These are phyloP conservation scores for Lasiodiplodia gonubiensis DNA, from an alignment of 2,329 filamentous ascomycete genomes.

Conservation along the genomic window DNA sequence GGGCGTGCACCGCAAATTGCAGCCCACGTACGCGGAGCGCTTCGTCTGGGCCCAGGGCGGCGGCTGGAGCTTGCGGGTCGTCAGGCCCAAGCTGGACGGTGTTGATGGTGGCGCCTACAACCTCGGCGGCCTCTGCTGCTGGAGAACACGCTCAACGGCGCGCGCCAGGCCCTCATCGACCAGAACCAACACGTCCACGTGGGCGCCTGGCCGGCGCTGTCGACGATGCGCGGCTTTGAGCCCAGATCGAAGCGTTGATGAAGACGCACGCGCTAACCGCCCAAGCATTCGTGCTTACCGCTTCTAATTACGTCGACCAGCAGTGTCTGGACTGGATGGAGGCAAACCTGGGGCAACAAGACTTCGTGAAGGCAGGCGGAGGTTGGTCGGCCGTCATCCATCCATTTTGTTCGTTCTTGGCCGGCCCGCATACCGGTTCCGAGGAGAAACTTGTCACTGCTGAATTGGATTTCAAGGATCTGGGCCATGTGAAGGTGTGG, in stretches of 20 bases:
- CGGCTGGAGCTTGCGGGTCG: constrained; percentile 40
- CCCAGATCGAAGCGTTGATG: constrained; percentile 54
- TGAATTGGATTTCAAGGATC: constrained; percentile 43
- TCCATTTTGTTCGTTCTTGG: constrained; percentile 45
- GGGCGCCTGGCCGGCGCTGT: constrained; percentile 47
- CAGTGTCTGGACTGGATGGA: constrained; percentile 49
- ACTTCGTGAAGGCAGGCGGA: constrained; percentile 43
- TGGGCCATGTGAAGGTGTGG: constrained; percentile 46
- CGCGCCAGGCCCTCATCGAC: constrained; percentile 43
- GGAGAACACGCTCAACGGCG: constrained; percentile 48
- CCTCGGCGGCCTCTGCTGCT: constrained; percentile 45
- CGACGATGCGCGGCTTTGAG: constrained; percentile 48
- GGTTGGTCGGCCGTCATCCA: constrained; percentile 45
- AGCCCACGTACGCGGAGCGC: constrained; percentile 46
- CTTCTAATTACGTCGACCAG: constrained; percentile 52
- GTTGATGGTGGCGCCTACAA: constrained; percentile 36
- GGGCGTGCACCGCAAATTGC: constrained; percentile 47
- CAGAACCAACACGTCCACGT: constrained; percentile 46
- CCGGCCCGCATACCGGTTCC: constrained; percentile 42
- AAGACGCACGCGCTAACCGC: constrained; percentile 53
- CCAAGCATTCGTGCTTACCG: constrained; percentile 52
- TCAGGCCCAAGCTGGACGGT: constrained; percentile 19
- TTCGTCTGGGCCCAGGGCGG: constrained; percentile 45
- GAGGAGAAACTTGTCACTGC: constrained; percentile 44
- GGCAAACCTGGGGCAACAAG: constrained; percentile 44